Base-by-base conservation (phyloP, 2,329 filamentous ascomycete species). In the Aspergillus melleus region DNA sequence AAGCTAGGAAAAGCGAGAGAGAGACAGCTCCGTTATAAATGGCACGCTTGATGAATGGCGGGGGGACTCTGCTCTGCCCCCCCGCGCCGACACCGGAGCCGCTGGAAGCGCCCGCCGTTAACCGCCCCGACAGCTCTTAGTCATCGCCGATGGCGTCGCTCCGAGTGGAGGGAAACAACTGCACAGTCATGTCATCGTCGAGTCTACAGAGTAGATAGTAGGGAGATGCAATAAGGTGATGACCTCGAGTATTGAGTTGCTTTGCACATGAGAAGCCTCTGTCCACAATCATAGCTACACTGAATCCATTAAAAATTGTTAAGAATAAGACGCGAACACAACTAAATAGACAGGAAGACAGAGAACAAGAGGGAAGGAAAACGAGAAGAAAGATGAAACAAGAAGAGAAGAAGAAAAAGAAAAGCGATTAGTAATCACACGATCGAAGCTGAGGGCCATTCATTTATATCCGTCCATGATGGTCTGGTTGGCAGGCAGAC, bases 31-130 rank as follows among this genome's bases (percentile, higher is more conserved):
- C 16, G 47, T 62, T 65, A 60, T 62, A 66, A 36, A 36, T 36
- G 10, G 11, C 32, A 36, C 32, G 32, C 32, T 36, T 11, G 32
- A 36, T 14, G 12, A 36, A 36, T 42, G 36, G 36, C 60, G 64
- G 60, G 24, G 24, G 24, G 24, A 49, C 52, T 20, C 52, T 49
- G 49, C 36, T 50, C 54, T 64, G 24, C 62, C 66, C 67, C 66
- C 61, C 60, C 66, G 61, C 67, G 66, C 68, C 68, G 68, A 70
- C 66, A 69, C 66, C 68, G 68, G 68, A 69, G 65, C 46, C 47
- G 52, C 47, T 42, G 52, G 32, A 36, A 19, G 32, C 22, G 44
- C 20, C 51, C 46, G 57, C 50, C 24, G 26, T 50, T 56, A 56
- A 50, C 54, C 54, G 54, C 24, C 24, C 4, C 11, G 6, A 57